Evolutionary conservation across 768 basidiomycete genomes (phyloP), one percentile per base, ranked within the genome.

Genomic region (Leccinum variicolor): DNA sequence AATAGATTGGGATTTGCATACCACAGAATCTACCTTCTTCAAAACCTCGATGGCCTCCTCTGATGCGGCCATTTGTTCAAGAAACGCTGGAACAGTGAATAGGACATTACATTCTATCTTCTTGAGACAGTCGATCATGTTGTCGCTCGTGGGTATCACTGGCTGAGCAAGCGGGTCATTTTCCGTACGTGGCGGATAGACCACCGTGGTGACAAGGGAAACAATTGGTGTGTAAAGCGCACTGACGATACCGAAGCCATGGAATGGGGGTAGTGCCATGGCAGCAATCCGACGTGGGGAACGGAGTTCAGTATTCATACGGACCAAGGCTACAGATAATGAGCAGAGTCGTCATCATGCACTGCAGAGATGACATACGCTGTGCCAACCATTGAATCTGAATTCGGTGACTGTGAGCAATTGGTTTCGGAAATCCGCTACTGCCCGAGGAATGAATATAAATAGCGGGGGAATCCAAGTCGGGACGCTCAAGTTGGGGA

Each of bases 401-500:
- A 9, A 65, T 62, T 25, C 63, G 66, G 53, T 76, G 67, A 1
- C 67, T 75, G 45, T 76, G 69, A 2, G 70, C 60, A 26, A 81
- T 76, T 1, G 79, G 73, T 62, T 80, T 81, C 2, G 80, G 80
- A 31, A 79, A 69, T 17, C 79, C 81, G 4, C 77, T 80, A 4
- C 79, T 80, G 13, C 80, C 81, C 5, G 78, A 81, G 1, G 80
- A 79, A 58, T 81, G 81, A 54, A 81, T 58, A 17, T 81, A 78
- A 11, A 79, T 53, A 1, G 75, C 75, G 15, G 77, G 74, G 2
- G 73, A 63, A 55, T 78, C 76, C 21, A 67, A 52, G 9, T 69
- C 66, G 2, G 67, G 62, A 9, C 59, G 64, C 33, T 19, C 52
- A 15, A 25, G 1, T 6, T 52, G 1, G 5, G 55, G 47, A 29